Evolutionary conservation across 108 stramenopile species (phyloP).

Genomic region (Poteriospumella lacustris): DNA sequence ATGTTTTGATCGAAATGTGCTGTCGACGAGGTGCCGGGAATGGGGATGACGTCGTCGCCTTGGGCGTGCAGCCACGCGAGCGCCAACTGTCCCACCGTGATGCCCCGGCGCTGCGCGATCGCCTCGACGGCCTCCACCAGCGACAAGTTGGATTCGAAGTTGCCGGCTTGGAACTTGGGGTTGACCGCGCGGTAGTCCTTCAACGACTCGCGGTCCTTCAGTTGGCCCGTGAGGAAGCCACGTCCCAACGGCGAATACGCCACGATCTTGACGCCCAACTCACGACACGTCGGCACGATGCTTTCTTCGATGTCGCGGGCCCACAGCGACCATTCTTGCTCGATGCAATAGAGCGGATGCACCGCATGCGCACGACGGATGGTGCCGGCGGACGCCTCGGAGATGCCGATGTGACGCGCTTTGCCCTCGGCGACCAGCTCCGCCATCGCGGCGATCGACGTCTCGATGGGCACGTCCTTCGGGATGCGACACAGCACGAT

Average conservation of each 20-base stretch:
- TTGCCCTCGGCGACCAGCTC: slow-evolving; percentile 42
- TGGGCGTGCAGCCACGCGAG: slow-evolving; percentile 28
- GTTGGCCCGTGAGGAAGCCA: slow-evolving; percentile 16
- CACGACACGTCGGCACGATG: slow-evolving; percentile 43
- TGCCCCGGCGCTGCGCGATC: not conserved
- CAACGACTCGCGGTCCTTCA: not conserved
- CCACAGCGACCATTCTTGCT: slow-evolving; percentile 47
- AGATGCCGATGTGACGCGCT: slow-evolving; percentile 39
- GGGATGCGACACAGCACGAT: slow-evolving; percentile 40
- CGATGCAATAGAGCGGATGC: slow-evolving; percentile 35
- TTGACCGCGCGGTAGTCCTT: not conserved
- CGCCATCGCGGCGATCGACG: not conserved
- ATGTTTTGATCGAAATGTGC: slow-evolving; percentile 26
- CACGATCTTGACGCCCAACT: slow-evolving; percentile 44
- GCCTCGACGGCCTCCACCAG: slow-evolving; percentile 1
- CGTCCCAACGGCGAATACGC: slow-evolving; percentile 45
- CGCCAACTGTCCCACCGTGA: slow-evolving; percentile 23
- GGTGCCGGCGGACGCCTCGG: slow-evolving; percentile 31
- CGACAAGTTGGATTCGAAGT: slow-evolving; percentile 1
- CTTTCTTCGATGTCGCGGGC: slow-evolving; percentile 44
- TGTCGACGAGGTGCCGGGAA: slow-evolving; percentile 48
- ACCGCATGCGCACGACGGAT: slow-evolving; percentile 32
- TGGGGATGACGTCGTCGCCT: slow-evolving; percentile 43
- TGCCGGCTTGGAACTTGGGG: not conserved
- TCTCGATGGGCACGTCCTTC: not conserved